Conservation (phyloP, 768 basidiomycete genomes). For the Leccinum variicolor region DNA sequence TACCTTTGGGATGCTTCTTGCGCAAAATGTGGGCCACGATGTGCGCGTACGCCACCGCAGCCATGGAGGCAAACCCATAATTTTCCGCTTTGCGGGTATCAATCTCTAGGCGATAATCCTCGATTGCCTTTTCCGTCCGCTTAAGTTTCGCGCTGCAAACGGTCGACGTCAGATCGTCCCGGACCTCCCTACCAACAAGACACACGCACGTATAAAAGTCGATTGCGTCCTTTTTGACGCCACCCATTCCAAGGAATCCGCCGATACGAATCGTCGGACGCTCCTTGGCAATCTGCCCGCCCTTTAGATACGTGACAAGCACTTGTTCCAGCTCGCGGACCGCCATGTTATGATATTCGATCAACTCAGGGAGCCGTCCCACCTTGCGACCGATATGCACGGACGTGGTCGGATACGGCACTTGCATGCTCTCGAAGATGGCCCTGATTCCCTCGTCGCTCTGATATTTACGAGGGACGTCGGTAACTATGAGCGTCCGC, state of each 20-base stretch:
- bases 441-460: slow-evolving; percentile 79
- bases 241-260: slow-evolving; percentile 79
- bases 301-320: slow-evolving; percentile 87
- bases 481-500: slow-evolving; percentile 79
- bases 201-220: slow-evolving; percentile 82
- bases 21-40: slow-evolving; percentile 71
- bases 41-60: slow-evolving; percentile 84
- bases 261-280: slow-evolving; percentile 81
- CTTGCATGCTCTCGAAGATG: slow-evolving; percentile 68
- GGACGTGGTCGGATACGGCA: slow-evolving; percentile 89
- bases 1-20: slow-evolving; percentile 70
- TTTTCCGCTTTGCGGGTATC: slow-evolving; percentile 78
- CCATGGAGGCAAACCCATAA: slow-evolving; percentile 92
- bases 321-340: slow-evolving; percentile 90
- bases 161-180: slow-evolving; percentile 1
- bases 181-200: not conserved
- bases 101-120: slow-evolving; percentile 68
- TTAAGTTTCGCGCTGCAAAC: slow-evolving; percentile 38
- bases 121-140: slow-evolving; percentile 71
- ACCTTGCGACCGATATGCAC: slow-evolving; percentile 88
- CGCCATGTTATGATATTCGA: slow-evolving; percentile 90
- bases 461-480: slow-evolving; percentile 77
- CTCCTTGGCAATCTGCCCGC: slow-evolving; percentile 71
- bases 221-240: slow-evolving; percentile 85
- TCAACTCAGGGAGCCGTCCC: slow-evolving; percentile 83